Percentiles rank a stretch among this genome's conserved stretches.
Conservation (phyloP, 164 flowering plant species). For the Dillenia turbinata region DNA sequence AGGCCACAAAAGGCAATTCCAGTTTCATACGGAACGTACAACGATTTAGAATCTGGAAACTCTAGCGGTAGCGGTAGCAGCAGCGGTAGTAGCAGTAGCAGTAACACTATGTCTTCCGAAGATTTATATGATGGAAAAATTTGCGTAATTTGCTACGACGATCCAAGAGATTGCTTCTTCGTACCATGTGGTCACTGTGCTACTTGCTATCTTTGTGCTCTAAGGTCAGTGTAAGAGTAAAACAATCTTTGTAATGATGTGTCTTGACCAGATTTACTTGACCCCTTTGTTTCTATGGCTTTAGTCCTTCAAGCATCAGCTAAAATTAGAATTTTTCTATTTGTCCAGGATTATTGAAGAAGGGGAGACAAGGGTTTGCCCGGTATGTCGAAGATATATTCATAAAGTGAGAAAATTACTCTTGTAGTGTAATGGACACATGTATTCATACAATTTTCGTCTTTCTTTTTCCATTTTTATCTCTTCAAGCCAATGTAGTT, state of each 20-base stretch:
- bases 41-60: slow-evolving; percentile 26
- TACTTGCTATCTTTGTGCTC: slow-evolving; percentile 43
- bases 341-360: slow-evolving; percentile 36
- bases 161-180: slow-evolving; percentile 40
- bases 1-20: no score
- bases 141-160: slow-evolving; percentile 50
- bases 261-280: no score
- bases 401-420: slow-evolving; percentile 28
- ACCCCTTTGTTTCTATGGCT: no score
- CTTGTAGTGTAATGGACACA: background rate
- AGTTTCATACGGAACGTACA: no score
- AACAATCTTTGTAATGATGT: no score
- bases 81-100: no score
- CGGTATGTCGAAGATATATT: slow-evolving; percentile 39
- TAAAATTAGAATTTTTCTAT: no score
- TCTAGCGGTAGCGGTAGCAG: slow-evolving; percentile 7
- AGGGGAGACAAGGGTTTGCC: slow-evolving; percentile 37
- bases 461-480: no score
- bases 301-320: background rate
- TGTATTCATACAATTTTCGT: no score
- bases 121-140: slow-evolving; percentile 46
- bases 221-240: slow-evolving; percentile 25
- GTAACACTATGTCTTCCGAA: slow-evolving; percentile 13
- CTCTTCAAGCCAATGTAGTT: no score
- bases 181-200: slow-evolving; percentile 60